Conservation (phyloP, 2,329 filamentous ascomycete genomes). For the Dactylellina sp. region DNA sequence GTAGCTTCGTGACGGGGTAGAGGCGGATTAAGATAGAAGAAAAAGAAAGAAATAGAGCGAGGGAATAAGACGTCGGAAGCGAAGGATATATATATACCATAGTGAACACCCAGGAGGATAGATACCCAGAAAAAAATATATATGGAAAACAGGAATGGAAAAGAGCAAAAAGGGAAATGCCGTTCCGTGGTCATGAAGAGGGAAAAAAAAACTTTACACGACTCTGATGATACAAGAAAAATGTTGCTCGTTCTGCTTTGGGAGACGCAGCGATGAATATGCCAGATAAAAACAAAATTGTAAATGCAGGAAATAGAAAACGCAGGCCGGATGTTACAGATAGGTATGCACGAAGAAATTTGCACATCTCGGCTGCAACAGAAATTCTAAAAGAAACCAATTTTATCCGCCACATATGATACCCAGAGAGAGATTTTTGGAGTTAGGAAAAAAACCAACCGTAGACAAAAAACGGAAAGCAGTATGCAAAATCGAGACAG, state of each 20-base stretch:
- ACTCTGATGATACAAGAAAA: conserved; percentile 54
- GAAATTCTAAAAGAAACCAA: conserved; percentile 49
- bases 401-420: conserved; percentile 56
- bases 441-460: conserved; percentile 47
- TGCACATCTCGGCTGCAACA: conserved; percentile 37
- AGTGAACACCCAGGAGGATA: conserved; percentile 55
- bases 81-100: conserved; percentile 53
- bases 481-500: conserved; percentile 14
- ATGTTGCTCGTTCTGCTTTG: conserved; percentile 33
- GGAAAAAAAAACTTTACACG: conserved; percentile 27
- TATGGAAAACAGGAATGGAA: background rate
- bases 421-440: conserved; percentile 36
- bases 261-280: conserved; percentile 42
- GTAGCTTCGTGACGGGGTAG: conserved; percentile 7
- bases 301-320: conserved; percentile 27
- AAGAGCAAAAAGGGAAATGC: conserved; percentile 13
- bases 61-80: conserved; percentile 6
- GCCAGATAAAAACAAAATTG: conserved; percentile 34
- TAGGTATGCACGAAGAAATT: conserved; percentile 30
- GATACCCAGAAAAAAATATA: conserved; percentile 38
- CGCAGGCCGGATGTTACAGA: conserved; percentile 25
- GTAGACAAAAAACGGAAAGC: conserved; percentile 16
- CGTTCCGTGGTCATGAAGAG: conserved; percentile 53
- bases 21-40: conserved; percentile 14
- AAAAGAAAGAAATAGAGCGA: conserved; percentile 19